A percentile compares a stretch with the other conserved stretches of the same genome.
These are phyloP conservation scores for Vitis hybrid DNA, from an alignment of 177 flowering plant species.

Conservation along the genomic window DNA sequence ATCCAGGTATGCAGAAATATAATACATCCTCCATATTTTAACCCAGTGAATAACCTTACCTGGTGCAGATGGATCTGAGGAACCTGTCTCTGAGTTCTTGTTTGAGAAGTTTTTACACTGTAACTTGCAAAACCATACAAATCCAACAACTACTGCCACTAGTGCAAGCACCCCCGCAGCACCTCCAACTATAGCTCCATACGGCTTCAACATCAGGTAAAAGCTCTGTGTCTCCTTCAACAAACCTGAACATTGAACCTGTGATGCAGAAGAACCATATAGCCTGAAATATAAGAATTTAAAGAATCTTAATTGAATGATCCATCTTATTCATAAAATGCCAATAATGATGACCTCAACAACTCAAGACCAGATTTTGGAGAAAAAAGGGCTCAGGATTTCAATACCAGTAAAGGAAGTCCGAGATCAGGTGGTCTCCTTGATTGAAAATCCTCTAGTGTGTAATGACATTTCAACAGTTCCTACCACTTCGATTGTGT, in stretches of 20 bases:
- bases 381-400: not conserved
- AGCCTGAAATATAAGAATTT: not conserved
- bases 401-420: conserved; percentile 17
- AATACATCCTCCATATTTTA: not conserved
- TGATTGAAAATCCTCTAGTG: conserved; percentile 7
- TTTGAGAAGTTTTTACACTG: conserved; percentile 35
- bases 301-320: not conserved
- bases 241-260: conserved; percentile 40
- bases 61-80: conserved; percentile 69
- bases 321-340: too few species aligned
- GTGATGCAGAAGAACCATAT: conserved; percentile 8
- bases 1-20: not conserved
- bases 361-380: not conserved
- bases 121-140: conserved; percentile 41
- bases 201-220: conserved; percentile 39
- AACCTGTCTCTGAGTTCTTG: conserved; percentile 60
- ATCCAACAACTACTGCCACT: conserved; percentile 26
- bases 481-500: conserved; percentile 9
- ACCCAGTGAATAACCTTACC: conserved; percentile 33
- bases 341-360: too few species aligned
- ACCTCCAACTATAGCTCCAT: conserved; percentile 43
- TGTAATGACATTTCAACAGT: not conserved
- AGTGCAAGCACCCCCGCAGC: conserved; percentile 42
- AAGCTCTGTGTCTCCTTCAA: conserved; percentile 15
- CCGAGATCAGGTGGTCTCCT: conserved; percentile 9